Evolutionary conservation across 208 protist species (phyloP).

Genomic region (Acanthamoeba lugdunensis): DNA sequence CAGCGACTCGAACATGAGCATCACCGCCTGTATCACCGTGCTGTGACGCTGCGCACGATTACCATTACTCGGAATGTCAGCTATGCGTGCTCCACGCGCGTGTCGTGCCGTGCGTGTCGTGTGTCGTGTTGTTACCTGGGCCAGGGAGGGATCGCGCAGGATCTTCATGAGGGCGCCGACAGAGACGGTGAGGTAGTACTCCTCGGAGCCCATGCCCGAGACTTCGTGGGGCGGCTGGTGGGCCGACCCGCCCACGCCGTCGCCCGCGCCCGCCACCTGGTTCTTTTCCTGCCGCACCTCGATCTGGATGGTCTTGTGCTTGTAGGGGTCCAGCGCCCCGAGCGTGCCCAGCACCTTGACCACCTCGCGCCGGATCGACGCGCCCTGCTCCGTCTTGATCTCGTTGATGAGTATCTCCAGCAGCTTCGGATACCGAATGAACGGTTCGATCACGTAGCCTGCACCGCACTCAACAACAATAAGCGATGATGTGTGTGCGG

Average conservation of each 20-base stretch:
- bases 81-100: too few relatives aligned
- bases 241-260: not conserved
- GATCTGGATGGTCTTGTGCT: constrained; percentile 82
- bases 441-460: constrained; percentile 87
- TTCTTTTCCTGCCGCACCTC: constrained; percentile 49
- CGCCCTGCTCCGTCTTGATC: constrained; percentile 87
- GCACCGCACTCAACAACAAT: too few relatives aligned
- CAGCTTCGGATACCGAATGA: constrained; percentile 87
- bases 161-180: constrained; percentile 90
- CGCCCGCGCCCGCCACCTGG: constrained; percentile 14
- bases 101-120: not conserved
- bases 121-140: not conserved
- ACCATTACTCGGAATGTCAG: not conserved
- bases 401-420: constrained; percentile 86
- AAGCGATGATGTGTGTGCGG: too few relatives aligned
- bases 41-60: constrained; percentile 83
- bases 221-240: not conserved
- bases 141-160: constrained; percentile 87
- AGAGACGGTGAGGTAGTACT: constrained; percentile 91
- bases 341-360: constrained; percentile 92
- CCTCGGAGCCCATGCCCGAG: constrained; percentile 78
- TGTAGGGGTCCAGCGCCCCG: constrained; percentile 92
- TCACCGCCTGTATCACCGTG: constrained; percentile 88
- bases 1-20: constrained; percentile 90
- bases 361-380: constrained; percentile 86